These are phyloP conservation scores for Citrus inodora DNA, from an alignment of 345 rosid species.

Conservation along the genomic window DNA sequence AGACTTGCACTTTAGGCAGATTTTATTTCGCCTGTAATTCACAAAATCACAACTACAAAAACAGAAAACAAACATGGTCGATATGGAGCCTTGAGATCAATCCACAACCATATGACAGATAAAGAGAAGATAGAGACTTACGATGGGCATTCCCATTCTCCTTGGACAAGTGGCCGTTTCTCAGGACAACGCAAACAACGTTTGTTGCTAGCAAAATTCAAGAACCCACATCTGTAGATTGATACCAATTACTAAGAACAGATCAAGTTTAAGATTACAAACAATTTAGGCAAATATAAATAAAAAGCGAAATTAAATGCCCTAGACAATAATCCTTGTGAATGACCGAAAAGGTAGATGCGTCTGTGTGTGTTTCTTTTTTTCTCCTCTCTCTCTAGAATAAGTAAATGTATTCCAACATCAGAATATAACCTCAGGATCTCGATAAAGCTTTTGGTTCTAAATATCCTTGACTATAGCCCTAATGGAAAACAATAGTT, in stretches of 20 bases:
- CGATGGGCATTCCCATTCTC: conserved; percentile 98
- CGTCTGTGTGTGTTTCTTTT: no score
- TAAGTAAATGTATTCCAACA: neutral
- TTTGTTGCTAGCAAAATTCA: conserved; percentile 86
- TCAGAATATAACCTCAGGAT: neutral
- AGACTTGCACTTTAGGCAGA: conserved; percentile 57
- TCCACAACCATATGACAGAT: neutral
- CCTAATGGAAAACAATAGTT: neutral
- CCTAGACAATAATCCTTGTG: neutral
- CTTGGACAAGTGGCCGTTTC: conserved; percentile 64
- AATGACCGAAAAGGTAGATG: neutral
- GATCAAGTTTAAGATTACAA: neutral
- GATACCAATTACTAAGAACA: conserved; percentile 8
- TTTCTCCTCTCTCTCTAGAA: neutral
- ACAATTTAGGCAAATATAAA: neutral
- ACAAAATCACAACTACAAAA: conserved; percentile 68
- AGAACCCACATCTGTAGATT: conserved; percentile 70
- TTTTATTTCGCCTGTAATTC: conserved; percentile 59
- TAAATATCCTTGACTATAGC: neutral
- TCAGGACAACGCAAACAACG: conserved; percentile 58
- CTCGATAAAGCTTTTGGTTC: neutral
- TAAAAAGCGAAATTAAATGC: neutral
- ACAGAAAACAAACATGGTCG: conserved; percentile 13
- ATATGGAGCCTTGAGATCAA: neutral
- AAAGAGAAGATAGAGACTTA: conserved; percentile 29